A percentile compares a stretch with the other conserved stretches of the same genome.
These are phyloP conservation scores for Delitschia confertaspora DNA, from an alignment of 495 filamentous ascomycete species.

Conservation along the genomic window DNA sequence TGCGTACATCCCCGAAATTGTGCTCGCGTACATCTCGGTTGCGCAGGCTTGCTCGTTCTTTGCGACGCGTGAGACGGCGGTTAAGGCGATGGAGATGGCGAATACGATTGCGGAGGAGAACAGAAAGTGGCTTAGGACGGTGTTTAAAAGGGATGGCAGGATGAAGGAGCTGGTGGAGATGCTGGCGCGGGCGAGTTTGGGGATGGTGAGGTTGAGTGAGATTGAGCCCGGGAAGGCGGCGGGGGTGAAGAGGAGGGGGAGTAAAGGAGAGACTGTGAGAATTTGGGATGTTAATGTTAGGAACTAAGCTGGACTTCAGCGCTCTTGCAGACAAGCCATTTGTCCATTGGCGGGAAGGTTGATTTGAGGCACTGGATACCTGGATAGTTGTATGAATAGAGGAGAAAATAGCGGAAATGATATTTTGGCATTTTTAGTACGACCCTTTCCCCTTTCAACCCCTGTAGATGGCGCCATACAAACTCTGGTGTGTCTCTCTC, in stretches of 20 bases:
- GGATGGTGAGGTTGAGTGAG: constrained; percentile 56
- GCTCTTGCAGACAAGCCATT: not conserved
- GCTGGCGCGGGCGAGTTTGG: constrained; percentile 64
- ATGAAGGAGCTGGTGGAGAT: constrained; percentile 72
- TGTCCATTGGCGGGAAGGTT: not conserved
- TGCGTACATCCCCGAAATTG: constrained; percentile 69
- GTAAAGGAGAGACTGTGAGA: constrained; percentile 17
- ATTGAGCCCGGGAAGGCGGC: not conserved
- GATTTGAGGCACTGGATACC: too few relatives aligned
- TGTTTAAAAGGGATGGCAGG: constrained; percentile 54
- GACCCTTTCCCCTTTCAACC: too few relatives aligned
- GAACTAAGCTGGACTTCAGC: not conserved
- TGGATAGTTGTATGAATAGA: not conserved
- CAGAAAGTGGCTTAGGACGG: constrained; percentile 50
- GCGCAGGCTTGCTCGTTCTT: constrained; percentile 59
- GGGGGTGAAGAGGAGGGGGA: constrained; percentile 19
- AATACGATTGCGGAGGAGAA: constrained; percentile 55
- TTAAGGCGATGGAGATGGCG: constrained; percentile 71
- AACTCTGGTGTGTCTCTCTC: too few relatives aligned
- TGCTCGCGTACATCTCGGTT: constrained; percentile 70
- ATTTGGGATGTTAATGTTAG: constrained; percentile 29
- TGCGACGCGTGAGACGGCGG: constrained; percentile 53
- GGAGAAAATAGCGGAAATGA: too few relatives aligned
- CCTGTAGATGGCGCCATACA: too few relatives aligned
- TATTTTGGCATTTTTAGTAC: too few relatives aligned